A percentile compares a stretch with the other conserved stretches of the same genome.
Conservation (phyloP, 768 basidiomycete genomes). For the button mushroom (Agaricus bisporus) region DNA sequence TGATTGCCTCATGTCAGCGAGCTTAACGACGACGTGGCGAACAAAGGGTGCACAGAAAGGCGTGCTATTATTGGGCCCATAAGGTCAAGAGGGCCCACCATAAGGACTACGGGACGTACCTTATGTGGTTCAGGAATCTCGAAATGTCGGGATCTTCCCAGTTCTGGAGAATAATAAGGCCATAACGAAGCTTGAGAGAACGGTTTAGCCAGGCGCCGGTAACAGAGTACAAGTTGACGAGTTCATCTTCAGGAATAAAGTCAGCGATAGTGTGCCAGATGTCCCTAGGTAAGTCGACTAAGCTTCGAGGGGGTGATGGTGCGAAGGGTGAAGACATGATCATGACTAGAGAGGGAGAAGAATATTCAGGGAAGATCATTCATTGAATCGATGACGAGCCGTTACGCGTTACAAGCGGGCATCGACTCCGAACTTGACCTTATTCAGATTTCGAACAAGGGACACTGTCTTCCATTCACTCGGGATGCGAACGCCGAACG, state of each 20-base stretch:
- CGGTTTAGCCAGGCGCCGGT: slow-evolving; percentile 27
- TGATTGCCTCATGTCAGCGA: background rate
- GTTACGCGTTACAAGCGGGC: no score
- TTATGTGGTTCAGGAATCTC: background rate
- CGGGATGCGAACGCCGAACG: no score
- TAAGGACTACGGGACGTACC: background rate
- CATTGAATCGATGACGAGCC: no score
- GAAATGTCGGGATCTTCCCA: slow-evolving; percentile 13
- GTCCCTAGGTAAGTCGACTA: slow-evolving; percentile 23
- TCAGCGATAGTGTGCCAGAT: slow-evolving; percentile 25
- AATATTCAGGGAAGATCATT: background rate
- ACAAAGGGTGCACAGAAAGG: slow-evolving; percentile 16
- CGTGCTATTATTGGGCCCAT: slow-evolving; percentile 8
- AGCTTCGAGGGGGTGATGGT: no score
- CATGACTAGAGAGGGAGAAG: background rate
- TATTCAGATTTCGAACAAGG: no score
- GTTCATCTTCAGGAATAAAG: slow-evolving; percentile 22
- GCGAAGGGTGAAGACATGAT: background rate
- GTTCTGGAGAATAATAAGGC: slow-evolving; percentile 19
- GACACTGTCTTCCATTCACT: no score
- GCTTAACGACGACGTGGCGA: background rate
- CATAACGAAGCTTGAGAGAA: slow-evolving; percentile 24
- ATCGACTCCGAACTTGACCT: no score
- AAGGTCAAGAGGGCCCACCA: background rate
- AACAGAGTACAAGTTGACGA: slow-evolving; percentile 20